A percentile compares a stretch with the other conserved stretches of the same genome.
Evolutionary conservation across 192 early-diverging fungal species (phyloP).

Genomic region (Allomyces macrogynus): DNA sequence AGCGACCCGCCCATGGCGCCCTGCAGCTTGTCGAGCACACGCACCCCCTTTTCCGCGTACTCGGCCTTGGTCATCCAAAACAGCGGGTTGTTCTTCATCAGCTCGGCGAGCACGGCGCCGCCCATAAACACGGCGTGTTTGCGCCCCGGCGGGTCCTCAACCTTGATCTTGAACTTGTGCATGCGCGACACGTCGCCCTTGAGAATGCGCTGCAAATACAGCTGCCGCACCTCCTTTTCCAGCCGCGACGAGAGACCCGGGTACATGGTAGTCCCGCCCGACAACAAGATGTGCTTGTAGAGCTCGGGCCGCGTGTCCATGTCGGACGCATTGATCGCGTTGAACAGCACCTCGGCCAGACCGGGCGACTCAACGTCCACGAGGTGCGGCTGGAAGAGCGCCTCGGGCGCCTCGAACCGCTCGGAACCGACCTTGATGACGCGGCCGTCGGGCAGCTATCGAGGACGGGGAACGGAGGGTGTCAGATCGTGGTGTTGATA

Average conservation of each 20-base stretch:
- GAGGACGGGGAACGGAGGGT: too few relatives aligned
- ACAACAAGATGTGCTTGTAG: slow-evolving; percentile 94
- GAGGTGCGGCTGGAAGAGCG: slow-evolving; percentile 93
- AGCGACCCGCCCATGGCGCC: too few relatives aligned
- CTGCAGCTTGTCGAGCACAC: slow-evolving; percentile 36
- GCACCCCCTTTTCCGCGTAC: slow-evolving; percentile 72
- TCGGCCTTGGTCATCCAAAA: slow-evolving; percentile 91
- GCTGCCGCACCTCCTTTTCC: slow-evolving; percentile 95
- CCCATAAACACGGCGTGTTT: slow-evolving; percentile 98
- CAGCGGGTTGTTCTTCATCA: slow-evolving; percentile 72
- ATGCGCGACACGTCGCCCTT: slow-evolving; percentile 51
- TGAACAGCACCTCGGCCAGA: slow-evolving; percentile 82
- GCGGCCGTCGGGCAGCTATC: slow-evolving; percentile 90
- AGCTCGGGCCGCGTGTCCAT: slow-evolving; percentile 84
- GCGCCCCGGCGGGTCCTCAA: slow-evolving; percentile 92
- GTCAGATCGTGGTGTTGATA: neutral
- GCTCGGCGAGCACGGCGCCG: slow-evolving; percentile 85
- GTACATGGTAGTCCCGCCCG: slow-evolving; percentile 98
- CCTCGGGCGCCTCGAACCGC: slow-evolving; percentile 94
- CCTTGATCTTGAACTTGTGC: slow-evolving; percentile 91
- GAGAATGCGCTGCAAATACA: slow-evolving; percentile 78
- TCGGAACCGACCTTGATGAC: slow-evolving; percentile 97
- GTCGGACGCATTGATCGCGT: slow-evolving; percentile 73
- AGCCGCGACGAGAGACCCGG: slow-evolving; percentile 88
- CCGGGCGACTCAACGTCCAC: slow-evolving; percentile 86